Evolutionary conservation across 1,284 basidiomycete genomes (phyloP).

Genomic region (Xanthoconium separans): DNA sequence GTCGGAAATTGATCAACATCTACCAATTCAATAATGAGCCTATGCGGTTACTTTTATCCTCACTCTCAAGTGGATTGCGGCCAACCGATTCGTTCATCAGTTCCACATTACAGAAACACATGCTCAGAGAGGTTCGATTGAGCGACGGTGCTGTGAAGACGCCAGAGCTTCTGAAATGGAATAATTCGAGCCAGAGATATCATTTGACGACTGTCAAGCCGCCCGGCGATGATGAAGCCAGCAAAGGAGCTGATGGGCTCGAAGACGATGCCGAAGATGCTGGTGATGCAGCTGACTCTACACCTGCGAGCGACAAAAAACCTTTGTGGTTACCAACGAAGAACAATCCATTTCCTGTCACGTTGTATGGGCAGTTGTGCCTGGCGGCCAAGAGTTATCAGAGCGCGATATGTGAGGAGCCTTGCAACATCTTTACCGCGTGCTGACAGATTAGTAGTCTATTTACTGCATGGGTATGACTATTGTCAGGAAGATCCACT

Average conservation of each 20-base stretch:
- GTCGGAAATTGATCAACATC: conserved; percentile 66
- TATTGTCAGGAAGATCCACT: conserved; percentile 10
- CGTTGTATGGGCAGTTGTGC: conserved; percentile 8
- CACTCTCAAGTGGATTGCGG: conserved; percentile 65
- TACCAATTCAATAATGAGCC: conserved; percentile 84
- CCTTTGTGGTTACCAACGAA: conserved; percentile 4
- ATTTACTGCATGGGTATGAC: conserved; percentile 33
- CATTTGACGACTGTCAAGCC: conserved; percentile 26
- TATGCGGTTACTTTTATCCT: conserved; percentile 69
- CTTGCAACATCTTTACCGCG: neutral
- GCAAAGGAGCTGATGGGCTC: neutral
- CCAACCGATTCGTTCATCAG: conserved; percentile 74
- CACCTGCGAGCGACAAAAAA: conserved; percentile 1
- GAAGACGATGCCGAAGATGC: conserved; percentile 8
- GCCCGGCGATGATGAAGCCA: neutral
- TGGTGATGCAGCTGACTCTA: neutral
- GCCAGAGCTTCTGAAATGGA: conserved; percentile 56
- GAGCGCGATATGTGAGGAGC: conserved; percentile 8
- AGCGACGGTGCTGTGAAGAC: conserved; percentile 62
- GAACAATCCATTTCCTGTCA: conserved; percentile 7
- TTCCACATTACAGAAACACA: conserved; percentile 76
- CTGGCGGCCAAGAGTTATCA: conserved; percentile 10
- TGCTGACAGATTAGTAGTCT: conserved; percentile 51
- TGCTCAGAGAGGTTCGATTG: conserved; percentile 72
- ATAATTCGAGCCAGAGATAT: conserved; percentile 52